These are phyloP conservation scores for Jimgerdemannia flammicorona DNA, from an alignment of 192 early-diverging fungal species.

Conservation along the genomic window DNA sequence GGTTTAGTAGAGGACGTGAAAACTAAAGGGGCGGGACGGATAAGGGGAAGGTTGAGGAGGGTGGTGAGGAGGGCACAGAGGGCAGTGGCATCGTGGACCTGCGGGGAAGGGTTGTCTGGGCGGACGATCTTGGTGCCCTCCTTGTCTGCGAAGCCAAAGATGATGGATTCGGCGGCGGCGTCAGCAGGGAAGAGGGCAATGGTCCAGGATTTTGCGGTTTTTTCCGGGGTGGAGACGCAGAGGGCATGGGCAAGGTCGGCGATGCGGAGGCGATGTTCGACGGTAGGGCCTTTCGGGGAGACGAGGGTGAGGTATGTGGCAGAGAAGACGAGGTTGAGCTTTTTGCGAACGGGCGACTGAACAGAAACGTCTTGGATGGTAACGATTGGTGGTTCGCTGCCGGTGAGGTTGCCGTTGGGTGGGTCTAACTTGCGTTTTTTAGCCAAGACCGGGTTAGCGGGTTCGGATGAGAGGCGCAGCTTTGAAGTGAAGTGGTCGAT, in stretches of 20 bases:
- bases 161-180: not conserved
- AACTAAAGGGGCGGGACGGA: not conserved
- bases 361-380: no score
- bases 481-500: no score
- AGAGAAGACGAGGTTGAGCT: no score
- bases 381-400: no score
- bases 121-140: not conserved
- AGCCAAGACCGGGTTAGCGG: no score
- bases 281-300: no score
- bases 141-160: slow-evolving; percentile 5
- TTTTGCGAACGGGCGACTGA: no score
- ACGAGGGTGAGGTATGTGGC: no score
- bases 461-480: no score
- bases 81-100: not conserved
- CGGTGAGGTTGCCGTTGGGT: no score
- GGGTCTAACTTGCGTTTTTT: no score
- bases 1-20: slow-evolving; percentile 1
- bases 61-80: no score
- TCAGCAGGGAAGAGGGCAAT: not conserved
- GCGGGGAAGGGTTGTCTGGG: not conserved
- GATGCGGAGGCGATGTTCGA: slow-evolving; percentile 1
- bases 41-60: not conserved
- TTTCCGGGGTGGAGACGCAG: slow-evolving; percentile 16
- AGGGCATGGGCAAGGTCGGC: slow-evolving; percentile 3
- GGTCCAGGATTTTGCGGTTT: slow-evolving; percentile 10